Conservation (phyloP, 345 rosid species). For the Pseudoturritis turrita region DNA sequence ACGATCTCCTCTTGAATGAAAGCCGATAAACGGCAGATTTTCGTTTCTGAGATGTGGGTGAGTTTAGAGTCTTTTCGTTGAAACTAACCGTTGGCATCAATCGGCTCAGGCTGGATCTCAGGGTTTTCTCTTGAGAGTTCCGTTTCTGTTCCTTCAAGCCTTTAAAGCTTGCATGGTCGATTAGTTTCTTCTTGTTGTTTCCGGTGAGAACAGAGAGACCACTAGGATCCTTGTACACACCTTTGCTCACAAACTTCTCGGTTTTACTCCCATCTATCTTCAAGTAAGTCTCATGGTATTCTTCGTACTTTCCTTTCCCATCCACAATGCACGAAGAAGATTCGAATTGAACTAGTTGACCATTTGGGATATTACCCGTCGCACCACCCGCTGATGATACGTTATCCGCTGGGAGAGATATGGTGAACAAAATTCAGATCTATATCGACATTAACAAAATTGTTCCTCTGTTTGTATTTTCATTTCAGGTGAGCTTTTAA, state of each 20-base stretch:
- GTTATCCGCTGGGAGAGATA: slow-evolving; percentile 33
- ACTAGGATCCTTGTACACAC: slow-evolving; percentile 23
- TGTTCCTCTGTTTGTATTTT: not conserved
- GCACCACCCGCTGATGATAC: slow-evolving; percentile 35
- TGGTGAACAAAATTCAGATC: not conserved
- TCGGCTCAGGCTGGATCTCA: slow-evolving; percentile 33
- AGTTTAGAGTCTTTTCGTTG: slow-evolving; percentile 38
- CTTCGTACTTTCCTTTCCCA: slow-evolving; percentile 46
- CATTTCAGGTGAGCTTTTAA: not conserved
- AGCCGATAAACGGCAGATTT: slow-evolving; percentile 53
- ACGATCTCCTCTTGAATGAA: slow-evolving; percentile 60
- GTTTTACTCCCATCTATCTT: slow-evolving; percentile 47
- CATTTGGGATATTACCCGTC: slow-evolving; percentile 30
- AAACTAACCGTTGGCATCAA: slow-evolving; percentile 41
- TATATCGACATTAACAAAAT: not conserved
- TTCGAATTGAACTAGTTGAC: slow-evolving; percentile 53
- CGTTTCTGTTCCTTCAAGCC: slow-evolving; percentile 40
- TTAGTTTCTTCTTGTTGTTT: slow-evolving; percentile 35
- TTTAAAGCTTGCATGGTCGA: slow-evolving; percentile 40
- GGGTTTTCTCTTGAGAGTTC: slow-evolving; percentile 34
- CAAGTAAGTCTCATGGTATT: slow-evolving; percentile 52
- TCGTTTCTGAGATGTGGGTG: slow-evolving; percentile 38
- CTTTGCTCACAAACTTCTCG: slow-evolving; percentile 27
- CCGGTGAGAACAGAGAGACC: slow-evolving; percentile 29
- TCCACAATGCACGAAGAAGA: slow-evolving; percentile 44